A percentile compares a stretch with the other conserved stretches of the same genome.
These are phyloP conservation scores for Euphorbia schlechtendalii DNA, from an alignment of 441 rosid genomes.

Conservation along the genomic window DNA sequence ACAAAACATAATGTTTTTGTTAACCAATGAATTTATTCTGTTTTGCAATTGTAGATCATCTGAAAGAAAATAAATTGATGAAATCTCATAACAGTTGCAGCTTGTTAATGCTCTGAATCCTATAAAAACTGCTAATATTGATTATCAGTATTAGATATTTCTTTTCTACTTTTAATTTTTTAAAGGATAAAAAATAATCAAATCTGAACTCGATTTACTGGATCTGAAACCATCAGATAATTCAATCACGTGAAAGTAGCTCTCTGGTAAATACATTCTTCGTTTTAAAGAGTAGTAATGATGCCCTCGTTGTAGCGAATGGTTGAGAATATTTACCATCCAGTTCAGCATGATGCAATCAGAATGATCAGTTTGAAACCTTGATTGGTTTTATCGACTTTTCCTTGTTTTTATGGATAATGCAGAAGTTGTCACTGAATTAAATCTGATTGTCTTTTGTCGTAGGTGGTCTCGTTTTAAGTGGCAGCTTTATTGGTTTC, in stretches of 20 bases:
- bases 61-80: not conserved
- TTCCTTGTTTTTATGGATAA: not conserved
- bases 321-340: not conserved
- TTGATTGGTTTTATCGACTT: not conserved
- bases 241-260: not conserved
- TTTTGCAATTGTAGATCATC: not conserved
- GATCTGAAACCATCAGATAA: not conserved
- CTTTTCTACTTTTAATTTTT: not conserved
- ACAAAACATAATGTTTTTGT: not conserved
- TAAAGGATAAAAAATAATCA: not conserved
- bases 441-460: slow-evolving; percentile 7
- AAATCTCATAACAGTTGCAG: not conserved
- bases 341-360: not conserved
- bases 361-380: not conserved
- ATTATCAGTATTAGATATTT: not conserved
- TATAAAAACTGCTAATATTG: not conserved
- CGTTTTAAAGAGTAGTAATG: not conserved
- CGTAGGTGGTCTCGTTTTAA: slow-evolving; percentile 54
- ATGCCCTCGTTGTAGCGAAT: not conserved
- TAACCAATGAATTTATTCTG: not conserved
- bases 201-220: not conserved
- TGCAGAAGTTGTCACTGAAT: slow-evolving; percentile 1
- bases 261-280: not conserved
- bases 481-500: slow-evolving; percentile 66
- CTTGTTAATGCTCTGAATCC: slow-evolving; percentile 4